phyloP scores from a whole-genome alignment of 1,139 yeast species.

The Casaregolazyma lundiana region DNA sequence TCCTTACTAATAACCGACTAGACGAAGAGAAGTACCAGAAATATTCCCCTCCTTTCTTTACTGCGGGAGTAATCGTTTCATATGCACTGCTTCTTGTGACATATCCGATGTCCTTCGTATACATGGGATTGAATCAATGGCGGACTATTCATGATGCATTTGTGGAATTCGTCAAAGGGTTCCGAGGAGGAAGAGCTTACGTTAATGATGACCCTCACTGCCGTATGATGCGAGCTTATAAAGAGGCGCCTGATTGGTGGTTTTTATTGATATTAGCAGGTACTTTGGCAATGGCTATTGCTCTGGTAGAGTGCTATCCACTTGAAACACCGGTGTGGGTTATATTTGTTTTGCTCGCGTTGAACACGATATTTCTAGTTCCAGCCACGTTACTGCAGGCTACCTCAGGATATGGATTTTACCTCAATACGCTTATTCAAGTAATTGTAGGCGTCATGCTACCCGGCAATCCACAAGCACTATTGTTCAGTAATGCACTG shows the following conservation, averaged over 20 bases:
- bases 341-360: conserved; percentile 38
- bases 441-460: conserved; percentile 58
- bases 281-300: conserved; percentile 46
- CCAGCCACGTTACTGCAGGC: conserved; percentile 46
- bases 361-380: conserved; percentile 51
- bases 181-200: conserved; percentile 17
- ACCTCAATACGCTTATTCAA: conserved; percentile 52
- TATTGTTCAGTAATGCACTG: conserved; percentile 51
- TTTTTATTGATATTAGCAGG: conserved; percentile 43
- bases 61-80: conserved; percentile 51
- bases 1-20: conserved; percentile 36
- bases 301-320: conserved; percentile 42
- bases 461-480: conserved; percentile 59
- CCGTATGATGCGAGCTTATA: conserved; percentile 49
- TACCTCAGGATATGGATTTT: conserved; percentile 49
- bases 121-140: conserved; percentile 24
- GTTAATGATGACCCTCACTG: conserved; percentile 46
- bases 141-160: conserved; percentile 13
- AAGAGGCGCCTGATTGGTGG: conserved; percentile 65
- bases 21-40: conserved; percentile 30
- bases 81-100: conserved; percentile 57
- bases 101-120: conserved; percentile 41
- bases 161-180: conserved; percentile 5
- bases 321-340: conserved; percentile 14
- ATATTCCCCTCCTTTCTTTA: conserved; percentile 51